phyloP scores from a whole-genome alignment of 2,329 filamentous ascomycete genomes.

The Setomelanomma holmii region DNA sequence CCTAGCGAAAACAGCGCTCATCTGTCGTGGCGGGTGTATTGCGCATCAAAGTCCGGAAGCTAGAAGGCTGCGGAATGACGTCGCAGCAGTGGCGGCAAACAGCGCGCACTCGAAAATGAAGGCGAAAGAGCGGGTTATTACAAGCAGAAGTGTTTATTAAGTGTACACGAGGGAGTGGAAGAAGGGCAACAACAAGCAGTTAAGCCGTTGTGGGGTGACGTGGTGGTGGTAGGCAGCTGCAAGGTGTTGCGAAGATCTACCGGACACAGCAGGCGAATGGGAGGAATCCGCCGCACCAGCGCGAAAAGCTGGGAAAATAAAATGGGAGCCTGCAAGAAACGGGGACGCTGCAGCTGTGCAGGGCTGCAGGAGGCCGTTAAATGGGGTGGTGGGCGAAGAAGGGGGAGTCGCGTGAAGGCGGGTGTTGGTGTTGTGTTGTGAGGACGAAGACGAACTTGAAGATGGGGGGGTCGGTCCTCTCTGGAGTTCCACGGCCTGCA shows the following conservation, averaged over 20 bases:
- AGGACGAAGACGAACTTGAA: slow-evolving; percentile 13
- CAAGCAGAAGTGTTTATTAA: slow-evolving; percentile 41
- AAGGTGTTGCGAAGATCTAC: slow-evolving; percentile 40
- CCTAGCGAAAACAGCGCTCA: slow-evolving; percentile 46
- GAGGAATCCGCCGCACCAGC: slow-evolving; percentile 21
- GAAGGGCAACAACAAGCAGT: slow-evolving; percentile 41
- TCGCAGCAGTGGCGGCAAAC: slow-evolving; percentile 34
- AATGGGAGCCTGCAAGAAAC: slow-evolving; percentile 29
- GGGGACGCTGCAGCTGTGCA: slow-evolving; percentile 31
- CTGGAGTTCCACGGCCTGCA: slow-evolving; percentile 7
- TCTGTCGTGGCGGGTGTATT: slow-evolving; percentile 45
- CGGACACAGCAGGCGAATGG: slow-evolving; percentile 33
- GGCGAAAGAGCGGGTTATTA: slow-evolving; percentile 33
- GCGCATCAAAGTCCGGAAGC: slow-evolving; percentile 40
- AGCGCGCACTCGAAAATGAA: slow-evolving; percentile 21
- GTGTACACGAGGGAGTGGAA: slow-evolving; percentile 41
- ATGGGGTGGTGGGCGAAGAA: slow-evolving; percentile 21
- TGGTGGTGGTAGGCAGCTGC: slow-evolving; percentile 25
- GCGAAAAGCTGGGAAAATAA: slow-evolving; percentile 30
- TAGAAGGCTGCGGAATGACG: slow-evolving; percentile 40
- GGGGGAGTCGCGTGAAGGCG: slow-evolving; percentile 14
- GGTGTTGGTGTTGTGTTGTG: slow-evolving; percentile 25
- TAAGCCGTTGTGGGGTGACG: slow-evolving; percentile 42
- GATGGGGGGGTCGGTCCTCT: slow-evolving; percentile 6
- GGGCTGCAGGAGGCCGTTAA: slow-evolving; percentile 32